Percentiles rank a stretch among this genome's conserved stretches.
Conservation (phyloP, 2,329 filamentous ascomycete species). For the Tolypocladium paradoxum region DNA sequence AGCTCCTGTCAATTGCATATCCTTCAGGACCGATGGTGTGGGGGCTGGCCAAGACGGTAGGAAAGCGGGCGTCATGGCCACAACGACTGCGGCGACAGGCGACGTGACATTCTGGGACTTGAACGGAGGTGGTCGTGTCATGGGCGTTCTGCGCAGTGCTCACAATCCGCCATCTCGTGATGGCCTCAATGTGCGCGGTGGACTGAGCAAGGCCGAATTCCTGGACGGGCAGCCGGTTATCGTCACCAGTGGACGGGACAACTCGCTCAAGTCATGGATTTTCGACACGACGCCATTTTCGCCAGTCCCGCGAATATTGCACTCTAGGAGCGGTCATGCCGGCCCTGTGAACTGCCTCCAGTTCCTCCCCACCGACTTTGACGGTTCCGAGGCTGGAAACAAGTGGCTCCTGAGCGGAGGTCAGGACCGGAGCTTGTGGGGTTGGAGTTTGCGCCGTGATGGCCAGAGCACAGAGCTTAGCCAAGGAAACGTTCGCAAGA, state of each 20-base stretch:
- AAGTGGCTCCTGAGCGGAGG: slow-evolving; percentile 93
- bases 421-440: slow-evolving; percentile 86
- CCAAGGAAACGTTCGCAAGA: slow-evolving; percentile 79
- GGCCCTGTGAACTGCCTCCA: slow-evolving; percentile 71
- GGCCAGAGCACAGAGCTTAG: slow-evolving; percentile 90
- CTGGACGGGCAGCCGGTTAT: slow-evolving; percentile 81
- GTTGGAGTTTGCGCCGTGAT: slow-evolving; percentile 88
- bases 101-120: slow-evolving; percentile 96
- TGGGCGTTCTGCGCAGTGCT: slow-evolving; percentile 76
- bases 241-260: slow-evolving; percentile 83
- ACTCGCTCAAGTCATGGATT: slow-evolving; percentile 92
- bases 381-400: slow-evolving; percentile 76
- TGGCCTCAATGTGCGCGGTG: slow-evolving; percentile 52
- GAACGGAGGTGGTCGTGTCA: slow-evolving; percentile 76
- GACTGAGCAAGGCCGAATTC: slow-evolving; percentile 82
- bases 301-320: slow-evolving; percentile 72
- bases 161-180: slow-evolving; percentile 62
- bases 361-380: slow-evolving; percentile 81
- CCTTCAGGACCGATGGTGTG: slow-evolving; percentile 80
- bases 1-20: slow-evolving; percentile 66
- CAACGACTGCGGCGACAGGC: slow-evolving; percentile 64
- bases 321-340: slow-evolving; percentile 80
- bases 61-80: slow-evolving; percentile 87
- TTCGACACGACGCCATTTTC: slow-evolving; percentile 90
- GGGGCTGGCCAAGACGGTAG: slow-evolving; percentile 83